These are phyloP conservation scores for Psidium friedrichsthalianum DNA, from an alignment of 345 rosid genomes.

Conservation along the genomic window DNA sequence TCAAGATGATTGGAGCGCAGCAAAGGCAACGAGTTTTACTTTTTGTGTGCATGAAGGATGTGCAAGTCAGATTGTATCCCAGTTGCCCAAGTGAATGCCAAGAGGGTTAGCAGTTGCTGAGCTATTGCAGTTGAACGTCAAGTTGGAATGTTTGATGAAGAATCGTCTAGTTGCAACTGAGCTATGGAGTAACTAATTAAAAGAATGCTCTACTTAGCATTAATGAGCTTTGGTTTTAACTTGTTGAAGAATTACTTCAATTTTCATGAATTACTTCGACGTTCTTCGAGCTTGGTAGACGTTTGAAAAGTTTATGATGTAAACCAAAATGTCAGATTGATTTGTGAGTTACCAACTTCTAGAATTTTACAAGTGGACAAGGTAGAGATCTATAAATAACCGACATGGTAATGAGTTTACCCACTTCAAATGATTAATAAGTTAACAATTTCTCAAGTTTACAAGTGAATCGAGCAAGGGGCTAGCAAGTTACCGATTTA, in stretches of 20 bases:
- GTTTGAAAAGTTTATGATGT: not conserved
- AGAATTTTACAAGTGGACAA: not conserved
- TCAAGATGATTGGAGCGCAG: not conserved
- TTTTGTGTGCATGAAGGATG: too few relatives aligned
- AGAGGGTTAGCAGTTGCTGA: too few relatives aligned
- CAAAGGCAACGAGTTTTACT: not conserved
- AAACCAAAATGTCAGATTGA: not conserved
- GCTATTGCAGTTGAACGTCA: too few relatives aligned
- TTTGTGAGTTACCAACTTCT: not conserved
- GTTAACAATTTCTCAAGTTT: not conserved
- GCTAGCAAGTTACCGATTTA: rapidly evolving
- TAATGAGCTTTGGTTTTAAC: not conserved
- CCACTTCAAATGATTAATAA: not conserved
- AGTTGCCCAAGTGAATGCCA: too few relatives aligned
- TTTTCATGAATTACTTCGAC: not conserved
- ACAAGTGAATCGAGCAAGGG: too few relatives aligned
- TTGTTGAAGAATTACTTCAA: not conserved
- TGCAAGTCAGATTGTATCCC: too few relatives aligned
- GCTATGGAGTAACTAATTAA: too few relatives aligned
- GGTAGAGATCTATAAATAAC: not conserved
- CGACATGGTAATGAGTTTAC: not conserved
- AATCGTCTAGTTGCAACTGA: too few relatives aligned
- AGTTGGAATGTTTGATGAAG: too few relatives aligned
- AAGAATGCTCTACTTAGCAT: not conserved
- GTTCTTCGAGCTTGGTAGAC: not conserved